Conservation (phyloP, 176 grass and related monocot species). For the Oropetium thomaeum region DNA sequence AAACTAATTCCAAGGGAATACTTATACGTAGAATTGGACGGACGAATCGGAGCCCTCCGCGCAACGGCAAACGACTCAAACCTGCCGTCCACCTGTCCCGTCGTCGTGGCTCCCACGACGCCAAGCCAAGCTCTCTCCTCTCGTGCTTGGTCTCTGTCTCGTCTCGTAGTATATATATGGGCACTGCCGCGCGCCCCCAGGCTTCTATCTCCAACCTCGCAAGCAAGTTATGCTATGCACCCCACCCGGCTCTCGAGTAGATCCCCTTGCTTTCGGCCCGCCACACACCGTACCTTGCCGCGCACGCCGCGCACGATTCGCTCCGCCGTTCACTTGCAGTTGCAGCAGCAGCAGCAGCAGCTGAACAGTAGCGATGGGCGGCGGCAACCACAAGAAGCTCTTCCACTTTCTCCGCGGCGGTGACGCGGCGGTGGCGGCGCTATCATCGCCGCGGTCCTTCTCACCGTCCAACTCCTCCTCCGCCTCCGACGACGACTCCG, state of each 20-base stretch:
- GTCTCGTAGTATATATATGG: slow-evolving; percentile 29
- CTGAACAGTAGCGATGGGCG: slow-evolving; percentile 22
- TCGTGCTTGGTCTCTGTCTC: neutral
- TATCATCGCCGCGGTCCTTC: slow-evolving; percentile 8
- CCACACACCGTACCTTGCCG: slow-evolving; percentile 27
- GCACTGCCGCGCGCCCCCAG: neutral
- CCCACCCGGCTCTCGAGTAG: neutral
- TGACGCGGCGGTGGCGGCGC: neutral
- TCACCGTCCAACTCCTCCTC: slow-evolving; percentile 27
- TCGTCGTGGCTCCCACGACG: slow-evolving; percentile 9
- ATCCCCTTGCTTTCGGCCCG: slow-evolving; percentile 20
- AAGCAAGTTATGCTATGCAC: neutral
- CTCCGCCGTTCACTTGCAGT: neutral
- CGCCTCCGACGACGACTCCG: slow-evolving; percentile 40
- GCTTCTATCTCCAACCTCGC: slow-evolving; percentile 37
- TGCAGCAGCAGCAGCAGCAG: no score
- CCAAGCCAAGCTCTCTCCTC: no score
- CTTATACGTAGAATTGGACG: no score
- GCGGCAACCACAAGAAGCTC: slow-evolving; percentile 34
- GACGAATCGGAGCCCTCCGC: neutral
- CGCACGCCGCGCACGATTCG: neutral
- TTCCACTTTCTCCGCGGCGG: slow-evolving; percentile 40
- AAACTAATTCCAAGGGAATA: no score
- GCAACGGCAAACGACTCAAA: neutral
- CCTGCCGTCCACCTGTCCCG: slow-evolving; percentile 14